A percentile compares a stretch with the other conserved stretches of the same genome.
Evolutionary conservation across 2,329 filamentous ascomycete genomes (phyloP).

Genomic region (Waltergamsia citrina): DNA sequence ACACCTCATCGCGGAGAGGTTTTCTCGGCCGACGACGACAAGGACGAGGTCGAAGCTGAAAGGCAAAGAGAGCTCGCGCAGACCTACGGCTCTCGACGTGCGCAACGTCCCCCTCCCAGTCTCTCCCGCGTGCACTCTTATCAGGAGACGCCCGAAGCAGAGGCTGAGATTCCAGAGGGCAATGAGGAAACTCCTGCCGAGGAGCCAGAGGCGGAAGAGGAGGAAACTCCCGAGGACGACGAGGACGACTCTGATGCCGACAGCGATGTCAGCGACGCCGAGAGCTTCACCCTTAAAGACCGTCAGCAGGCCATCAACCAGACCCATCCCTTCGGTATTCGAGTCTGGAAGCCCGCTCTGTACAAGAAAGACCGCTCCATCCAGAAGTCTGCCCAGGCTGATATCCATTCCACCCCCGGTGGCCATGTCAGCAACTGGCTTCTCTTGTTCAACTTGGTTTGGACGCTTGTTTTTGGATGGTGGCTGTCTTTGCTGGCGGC

Average conservation of each 20-base stretch:
- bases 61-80: slow-evolving; percentile 29
- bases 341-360: slow-evolving; percentile 95
- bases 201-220: slow-evolving; percentile 16
- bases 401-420: slow-evolving; percentile 92
- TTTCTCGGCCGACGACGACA: slow-evolving; percentile 87
- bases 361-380: slow-evolving; percentile 98
- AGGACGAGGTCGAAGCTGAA: slow-evolving; percentile 62
- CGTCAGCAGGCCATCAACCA: slow-evolving; percentile 97
- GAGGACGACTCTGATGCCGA: slow-evolving; percentile 57
- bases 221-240: slow-evolving; percentile 19
- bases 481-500: slow-evolving; percentile 79
- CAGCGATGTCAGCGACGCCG: slow-evolving; percentile 74
- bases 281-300: slow-evolving; percentile 96
- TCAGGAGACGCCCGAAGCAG: slow-evolving; percentile 13
- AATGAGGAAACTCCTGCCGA: slow-evolving; percentile 14
- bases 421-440: slow-evolving; percentile 78
- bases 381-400: slow-evolving; percentile 88
- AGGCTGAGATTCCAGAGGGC: slow-evolving; percentile 5
- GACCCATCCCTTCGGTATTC: slow-evolving; percentile 96
- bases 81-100: slow-evolving; percentile 20
- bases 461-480: slow-evolving; percentile 91
- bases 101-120: slow-evolving; percentile 16
- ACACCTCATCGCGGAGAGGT: slow-evolving; percentile 73
- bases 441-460: slow-evolving; percentile 78
- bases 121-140: slow-evolving; percentile 33